These are phyloP conservation scores for Meyerozyma carpophila DNA, from an alignment of 1,139 yeast species.

Conservation along the genomic window DNA sequence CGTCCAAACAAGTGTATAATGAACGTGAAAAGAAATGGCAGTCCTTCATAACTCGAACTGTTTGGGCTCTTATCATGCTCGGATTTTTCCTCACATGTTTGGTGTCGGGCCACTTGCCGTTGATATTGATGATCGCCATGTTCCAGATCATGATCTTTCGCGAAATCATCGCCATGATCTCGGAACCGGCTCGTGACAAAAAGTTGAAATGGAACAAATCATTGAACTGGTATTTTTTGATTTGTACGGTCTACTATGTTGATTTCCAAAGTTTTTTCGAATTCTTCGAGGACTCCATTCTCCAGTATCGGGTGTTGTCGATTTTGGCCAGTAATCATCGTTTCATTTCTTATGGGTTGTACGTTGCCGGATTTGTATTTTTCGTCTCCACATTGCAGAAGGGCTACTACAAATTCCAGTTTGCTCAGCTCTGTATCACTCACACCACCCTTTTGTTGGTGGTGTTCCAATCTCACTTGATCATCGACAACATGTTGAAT, in stretches of 20 bases:
- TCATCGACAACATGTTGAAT: constrained; percentile 80
- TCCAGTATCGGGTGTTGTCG: constrained; percentile 38
- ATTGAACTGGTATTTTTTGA: constrained; percentile 84
- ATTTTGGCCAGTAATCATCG: constrained; percentile 64
- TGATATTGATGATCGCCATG: constrained; percentile 63
- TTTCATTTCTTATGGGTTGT: constrained; percentile 77
- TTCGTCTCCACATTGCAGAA: constrained; percentile 87
- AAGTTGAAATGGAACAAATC: constrained; percentile 77
- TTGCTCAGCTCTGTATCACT: constrained; percentile 88
- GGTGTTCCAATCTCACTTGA: constrained; percentile 90
- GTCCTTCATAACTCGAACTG: constrained; percentile 82
- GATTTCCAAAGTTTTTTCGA: constrained; percentile 82
- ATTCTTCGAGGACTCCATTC: constrained; percentile 44
- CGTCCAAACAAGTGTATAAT: constrained; percentile 15
- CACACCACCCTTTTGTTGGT: constrained; percentile 91
- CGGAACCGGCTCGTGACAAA: constrained; percentile 79
- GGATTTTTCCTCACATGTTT: constrained; percentile 62
- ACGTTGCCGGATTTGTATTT: constrained; percentile 82
- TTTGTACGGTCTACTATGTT: constrained; percentile 78
- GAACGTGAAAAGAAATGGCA: constrained; percentile 67
- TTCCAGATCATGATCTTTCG: constrained; percentile 82
- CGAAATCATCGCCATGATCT: constrained; percentile 84
- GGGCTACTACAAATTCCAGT: constrained; percentile 86
- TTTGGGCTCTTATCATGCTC: constrained; percentile 94
- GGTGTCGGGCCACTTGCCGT: constrained; percentile 84